Conservation (phyloP, 208 protist genomes). For the Plasmodiophora brassicae region DNA sequence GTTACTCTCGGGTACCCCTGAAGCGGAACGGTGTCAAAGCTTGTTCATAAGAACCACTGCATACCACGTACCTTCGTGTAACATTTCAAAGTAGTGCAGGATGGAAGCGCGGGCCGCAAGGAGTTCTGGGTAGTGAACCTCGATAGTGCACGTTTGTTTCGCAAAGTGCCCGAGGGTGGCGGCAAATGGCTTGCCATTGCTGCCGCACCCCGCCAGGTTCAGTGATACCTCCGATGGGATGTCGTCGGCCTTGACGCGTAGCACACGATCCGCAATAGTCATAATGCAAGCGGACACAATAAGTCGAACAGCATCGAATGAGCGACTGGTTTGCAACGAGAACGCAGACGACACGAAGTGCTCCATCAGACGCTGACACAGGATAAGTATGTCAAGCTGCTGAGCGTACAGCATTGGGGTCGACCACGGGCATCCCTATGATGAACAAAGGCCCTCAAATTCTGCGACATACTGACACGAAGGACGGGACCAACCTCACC, state of each 20-base stretch:
- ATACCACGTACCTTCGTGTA: not conserved
- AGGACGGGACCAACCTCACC: not conserved
- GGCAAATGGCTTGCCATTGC: not conserved
- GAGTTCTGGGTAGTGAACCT: slow-evolving; percentile 57
- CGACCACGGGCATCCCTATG: slow-evolving; percentile 33
- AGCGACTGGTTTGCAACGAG: slow-evolving; percentile 38
- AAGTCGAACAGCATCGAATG: slow-evolving; percentile 50
- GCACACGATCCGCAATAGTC: slow-evolving; percentile 54
- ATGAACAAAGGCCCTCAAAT: not conserved
- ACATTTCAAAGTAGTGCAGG: slow-evolving; percentile 63
- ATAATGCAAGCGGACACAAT: slow-evolving; percentile 48
- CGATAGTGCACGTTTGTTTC: slow-evolving; percentile 53
- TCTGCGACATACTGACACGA: not conserved
- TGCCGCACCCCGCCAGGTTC: not conserved
- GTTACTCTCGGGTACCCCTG: not conserved
- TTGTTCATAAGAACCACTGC: not conserved
- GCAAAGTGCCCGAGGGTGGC: slow-evolving; percentile 44
- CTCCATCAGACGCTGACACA: slow-evolving; percentile 53
- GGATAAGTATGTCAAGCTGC: slow-evolving; percentile 46
- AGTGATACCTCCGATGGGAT: slow-evolving; percentile 48
- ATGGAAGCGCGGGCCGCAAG: slow-evolving; percentile 60
- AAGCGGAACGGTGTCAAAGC: not conserved
- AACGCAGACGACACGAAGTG: slow-evolving; percentile 53
- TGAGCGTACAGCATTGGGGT: slow-evolving; percentile 4
- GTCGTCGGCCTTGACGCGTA: slow-evolving; percentile 55